Percentiles rank a stretch among this genome's conserved stretches.
phyloP scores from a whole-genome alignment of 169 alveolate species.

The Eimeria falciformis region DNA sequence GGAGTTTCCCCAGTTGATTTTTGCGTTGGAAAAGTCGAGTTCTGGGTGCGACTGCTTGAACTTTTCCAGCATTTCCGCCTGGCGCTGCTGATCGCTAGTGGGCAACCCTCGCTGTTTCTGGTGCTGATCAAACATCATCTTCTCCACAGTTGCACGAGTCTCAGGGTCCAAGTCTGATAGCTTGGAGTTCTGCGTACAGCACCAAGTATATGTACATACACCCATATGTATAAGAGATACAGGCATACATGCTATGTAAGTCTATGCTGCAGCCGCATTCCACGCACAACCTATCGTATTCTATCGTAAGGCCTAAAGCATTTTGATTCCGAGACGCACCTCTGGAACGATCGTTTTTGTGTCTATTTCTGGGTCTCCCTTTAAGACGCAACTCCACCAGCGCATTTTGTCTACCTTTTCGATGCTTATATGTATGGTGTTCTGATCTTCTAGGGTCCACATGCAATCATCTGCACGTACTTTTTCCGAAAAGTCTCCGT shows the following conservation, averaged over 20 bases:
- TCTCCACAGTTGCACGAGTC: conserved; percentile 97
- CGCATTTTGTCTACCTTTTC: conserved; percentile 94
- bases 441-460: conserved; percentile 96
- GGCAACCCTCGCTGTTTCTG: conserved; percentile 95
- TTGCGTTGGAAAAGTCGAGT: conserved; percentile 97
- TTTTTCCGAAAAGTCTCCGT: conserved; percentile 93
- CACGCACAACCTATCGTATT: too few relatives aligned
- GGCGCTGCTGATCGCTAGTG: conserved; percentile 94
- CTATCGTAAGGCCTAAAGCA: too few relatives aligned
- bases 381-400: conserved; percentile 97
- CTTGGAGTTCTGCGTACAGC: conserved; percentile 90
- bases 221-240: background rate
- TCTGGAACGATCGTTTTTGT: conserved; percentile 98
- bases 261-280: too few relatives aligned
- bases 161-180: conserved; percentile 97
- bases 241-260: too few relatives aligned
- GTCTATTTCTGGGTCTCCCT: conserved; percentile 96
- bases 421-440: conserved; percentile 89
- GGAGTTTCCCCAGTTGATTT: conserved; percentile 88
- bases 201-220: background rate
- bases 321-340: conserved; percentile 66
- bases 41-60: conserved; percentile 98
- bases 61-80: conserved; percentile 94
- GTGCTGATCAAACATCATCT: conserved; percentile 97
- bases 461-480: conserved; percentile 95